Percentiles rank a stretch among this genome's conserved stretches.
Evolutionary conservation across 805 yeast genomes (phyloP).

Genomic region (Wickerhamiella shivajii): DNA sequence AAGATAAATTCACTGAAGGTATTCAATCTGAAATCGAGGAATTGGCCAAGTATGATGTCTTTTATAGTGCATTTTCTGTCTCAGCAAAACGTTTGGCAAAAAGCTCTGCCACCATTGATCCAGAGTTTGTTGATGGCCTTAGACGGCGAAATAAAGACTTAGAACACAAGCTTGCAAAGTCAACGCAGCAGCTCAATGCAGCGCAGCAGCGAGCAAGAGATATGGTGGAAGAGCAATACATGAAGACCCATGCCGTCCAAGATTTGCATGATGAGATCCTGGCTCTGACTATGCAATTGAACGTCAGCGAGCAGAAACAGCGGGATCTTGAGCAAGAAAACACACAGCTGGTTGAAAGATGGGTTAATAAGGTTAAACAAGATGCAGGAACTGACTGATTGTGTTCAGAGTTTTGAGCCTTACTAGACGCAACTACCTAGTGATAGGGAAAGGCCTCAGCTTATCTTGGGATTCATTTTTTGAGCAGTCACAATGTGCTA

Average conservation of each 20-base stretch:
- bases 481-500: no score
- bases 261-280: conserved; percentile 54
- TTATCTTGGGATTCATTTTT: no score
- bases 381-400: conserved; percentile 2
- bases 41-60: no score
- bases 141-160: conserved; percentile 21
- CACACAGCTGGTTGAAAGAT: conserved; percentile 1
- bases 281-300: conserved; percentile 43
- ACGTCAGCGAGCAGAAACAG: conserved; percentile 27
- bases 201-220: conserved; percentile 15
- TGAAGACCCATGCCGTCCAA: conserved; percentile 43
- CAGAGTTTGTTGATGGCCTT: conserved; percentile 10
- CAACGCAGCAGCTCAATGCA: conserved; percentile 18
- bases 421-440: no score
- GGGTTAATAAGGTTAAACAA: conserved; percentile 1
- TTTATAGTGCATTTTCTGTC: no score
- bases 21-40: no score
- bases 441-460: no score
- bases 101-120: conserved; percentile 7
- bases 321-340: conserved; percentile 10
- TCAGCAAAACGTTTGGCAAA: no score
- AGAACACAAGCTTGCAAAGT: conserved; percentile 19
- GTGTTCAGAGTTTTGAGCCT: no score
- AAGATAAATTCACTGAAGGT: no score
- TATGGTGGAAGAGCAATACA: conserved; percentile 17